phyloP scores from a whole-genome alignment of 108 stramenopile species.

The Asterionellopsis glacialis region DNA sequence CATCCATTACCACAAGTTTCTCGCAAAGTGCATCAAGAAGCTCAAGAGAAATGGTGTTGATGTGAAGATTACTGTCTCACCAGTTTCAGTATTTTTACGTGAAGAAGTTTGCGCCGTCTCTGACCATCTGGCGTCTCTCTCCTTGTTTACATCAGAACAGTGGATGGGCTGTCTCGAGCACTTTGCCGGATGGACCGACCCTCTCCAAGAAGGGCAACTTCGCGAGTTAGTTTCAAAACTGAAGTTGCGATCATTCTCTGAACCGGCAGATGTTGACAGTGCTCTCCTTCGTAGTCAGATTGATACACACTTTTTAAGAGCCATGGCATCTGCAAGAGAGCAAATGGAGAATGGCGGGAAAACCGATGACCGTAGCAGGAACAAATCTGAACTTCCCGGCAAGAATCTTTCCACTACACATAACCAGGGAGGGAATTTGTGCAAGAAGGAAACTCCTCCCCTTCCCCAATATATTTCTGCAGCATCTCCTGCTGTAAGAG shows the following conservation, averaged over 20 bases:
- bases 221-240: conserved; percentile 44
- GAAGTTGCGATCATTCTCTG: conserved; percentile 41
- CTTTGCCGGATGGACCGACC: conserved; percentile 73
- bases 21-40: conserved; percentile 87
- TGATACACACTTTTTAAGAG: conserved; percentile 66
- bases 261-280: conserved; percentile 64
- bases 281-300: conserved; percentile 68
- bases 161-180: conserved; percentile 71
- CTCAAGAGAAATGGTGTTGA: conserved; percentile 85
- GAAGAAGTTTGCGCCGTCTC: conserved; percentile 86
- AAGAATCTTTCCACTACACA: conserved; percentile 19
- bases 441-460: neutral
- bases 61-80: conserved; percentile 69
- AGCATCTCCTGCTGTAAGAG: too few species aligned
- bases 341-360: conserved; percentile 33
- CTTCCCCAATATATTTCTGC: neutral
- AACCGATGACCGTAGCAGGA: conserved; percentile 7
- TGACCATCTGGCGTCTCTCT: conserved; percentile 79
- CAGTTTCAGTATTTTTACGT: conserved; percentile 76
- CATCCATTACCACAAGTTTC: conserved; percentile 90
- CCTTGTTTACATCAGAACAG: conserved; percentile 75
- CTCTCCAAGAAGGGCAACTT: conserved; percentile 28
- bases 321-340: conserved; percentile 59
- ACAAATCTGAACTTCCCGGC: conserved; percentile 31
- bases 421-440: neutral